Evolutionary conservation across 2,329 filamentous ascomycete genomes (phyloP), one percentile per base, ranked within the genome.

Genomic region (Zarea fungicola): DNA sequence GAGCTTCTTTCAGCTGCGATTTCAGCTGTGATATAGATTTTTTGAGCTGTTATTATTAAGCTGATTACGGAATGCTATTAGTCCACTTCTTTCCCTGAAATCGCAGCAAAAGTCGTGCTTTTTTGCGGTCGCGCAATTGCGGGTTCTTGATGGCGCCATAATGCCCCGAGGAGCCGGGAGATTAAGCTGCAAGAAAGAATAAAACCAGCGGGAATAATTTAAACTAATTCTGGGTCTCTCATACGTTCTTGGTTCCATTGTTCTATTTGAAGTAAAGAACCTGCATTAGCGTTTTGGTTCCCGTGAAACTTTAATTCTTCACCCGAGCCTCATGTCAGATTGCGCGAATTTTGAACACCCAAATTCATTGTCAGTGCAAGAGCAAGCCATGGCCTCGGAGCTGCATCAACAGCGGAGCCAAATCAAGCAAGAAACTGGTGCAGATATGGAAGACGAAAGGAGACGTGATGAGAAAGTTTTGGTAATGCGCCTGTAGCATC

Each of bases 381-480:
- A 11, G 16, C 29, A 28, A 44, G 22, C 31, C 42, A 44, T 44
- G 42, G 31, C 42, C 5, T 19, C 42, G 22, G 42, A 44, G 16
- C n/a, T 44, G 29, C 22, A 44, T 28, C 42, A 35, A 9, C 6
- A 23, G 29, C 42, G 21, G 22, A 10, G 16, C 4, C 16, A 36
- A 5, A 23, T 16, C 31, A 36, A 26, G n/a, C 4, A 9, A 7
- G 21, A 19, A 23, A 5, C 31, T 7, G 31, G 26, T 6, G 6
- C 28, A n/a, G 42, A 35, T 2, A 7, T 14, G 31, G 42, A 44
- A 11, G 36, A 32, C 21, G 31, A 44, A 26, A 16, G 10, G n/a
- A 26, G 22, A 21, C 13, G n/a, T 3, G 42, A 36, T 26, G 42
- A 44, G 31, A 22, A 13, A 35, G 31, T 44, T 26, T 26, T 44